These are phyloP conservation scores for Collariella sp. DNA, from an alignment of 495 filamentous ascomycete genomes.

Conservation along the genomic window DNA sequence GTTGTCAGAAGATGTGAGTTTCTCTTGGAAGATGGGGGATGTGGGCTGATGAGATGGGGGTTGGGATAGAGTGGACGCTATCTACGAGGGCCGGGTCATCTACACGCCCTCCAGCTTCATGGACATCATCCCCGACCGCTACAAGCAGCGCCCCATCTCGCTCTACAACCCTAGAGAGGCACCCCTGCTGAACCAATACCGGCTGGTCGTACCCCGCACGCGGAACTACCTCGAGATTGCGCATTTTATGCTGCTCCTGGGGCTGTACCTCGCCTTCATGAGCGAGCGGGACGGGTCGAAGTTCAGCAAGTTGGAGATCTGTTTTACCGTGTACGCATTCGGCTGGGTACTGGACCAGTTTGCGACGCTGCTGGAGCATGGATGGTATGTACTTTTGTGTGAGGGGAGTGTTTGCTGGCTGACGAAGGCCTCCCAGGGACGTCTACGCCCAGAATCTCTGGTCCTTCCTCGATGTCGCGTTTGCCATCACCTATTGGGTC, in stretches of 20 bases:
- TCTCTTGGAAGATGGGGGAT: background rate
- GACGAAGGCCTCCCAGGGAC: constrained; percentile 49
- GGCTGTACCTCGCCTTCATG: constrained; percentile 58
- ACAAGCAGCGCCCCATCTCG: constrained; percentile 63
- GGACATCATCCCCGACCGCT: constrained; percentile 64
- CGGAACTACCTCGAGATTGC: constrained; percentile 57
- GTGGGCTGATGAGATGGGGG: constrained; percentile 4
- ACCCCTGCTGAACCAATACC: constrained; percentile 64
- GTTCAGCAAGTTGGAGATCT: constrained; percentile 45
- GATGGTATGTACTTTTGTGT: constrained; percentile 39
- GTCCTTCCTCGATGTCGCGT: constrained; percentile 68
- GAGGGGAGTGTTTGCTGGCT: constrained; percentile 1
- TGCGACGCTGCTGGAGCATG: constrained; percentile 62
- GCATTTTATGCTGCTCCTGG: constrained; percentile 57
- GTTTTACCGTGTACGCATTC: constrained; percentile 55
- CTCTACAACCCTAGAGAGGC: constrained; percentile 59
- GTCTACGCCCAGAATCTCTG: constrained; percentile 72
- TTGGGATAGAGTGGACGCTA: constrained; percentile 50
- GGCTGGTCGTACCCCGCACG: constrained; percentile 60
- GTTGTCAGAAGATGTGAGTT: constrained; percentile 56
- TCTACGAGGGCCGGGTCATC: constrained; percentile 57
- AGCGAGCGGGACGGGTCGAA: constrained; percentile 41
- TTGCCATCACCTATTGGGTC: constrained; percentile 50
- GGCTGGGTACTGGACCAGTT: constrained; percentile 70
- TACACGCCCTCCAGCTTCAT: constrained; percentile 64